These are phyloP conservation scores for Carex scoparia DNA, from an alignment of 176 grass and related monocot species.

Conservation along the genomic window DNA sequence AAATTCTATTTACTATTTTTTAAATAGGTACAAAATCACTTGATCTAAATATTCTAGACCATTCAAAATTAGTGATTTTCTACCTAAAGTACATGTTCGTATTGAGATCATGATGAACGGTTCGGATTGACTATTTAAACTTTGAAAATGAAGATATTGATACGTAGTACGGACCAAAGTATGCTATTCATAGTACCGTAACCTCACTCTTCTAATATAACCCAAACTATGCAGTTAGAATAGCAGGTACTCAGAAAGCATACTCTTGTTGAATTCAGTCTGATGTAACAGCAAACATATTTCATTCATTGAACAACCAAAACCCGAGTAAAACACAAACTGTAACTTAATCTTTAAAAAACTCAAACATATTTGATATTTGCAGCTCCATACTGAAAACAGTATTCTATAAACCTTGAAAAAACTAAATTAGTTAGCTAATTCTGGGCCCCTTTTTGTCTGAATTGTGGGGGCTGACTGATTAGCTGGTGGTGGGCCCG, in stretches of 20 bases:
- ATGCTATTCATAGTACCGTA: too few species aligned
- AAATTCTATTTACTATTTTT: too few species aligned
- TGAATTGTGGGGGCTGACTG: background rate
- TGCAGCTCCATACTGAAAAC: background rate
- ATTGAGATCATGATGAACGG: too few species aligned
- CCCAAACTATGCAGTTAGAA: background rate
- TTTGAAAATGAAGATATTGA: too few species aligned
- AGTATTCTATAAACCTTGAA: background rate
- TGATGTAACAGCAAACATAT: background rate
- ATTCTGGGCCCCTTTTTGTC: background rate
- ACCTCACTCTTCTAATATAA: too few species aligned
- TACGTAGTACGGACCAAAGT: too few species aligned
- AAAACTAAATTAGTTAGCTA: background rate
- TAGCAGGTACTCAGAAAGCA: background rate
- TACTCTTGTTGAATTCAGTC: background rate
- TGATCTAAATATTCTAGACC: too few species aligned
- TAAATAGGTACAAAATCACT: too few species aligned
- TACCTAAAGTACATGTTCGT: too few species aligned
- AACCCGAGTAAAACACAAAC: background rate
- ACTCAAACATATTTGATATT: background rate
- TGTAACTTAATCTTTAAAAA: background rate
- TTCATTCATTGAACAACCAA: background rate
- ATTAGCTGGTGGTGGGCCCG: background rate
- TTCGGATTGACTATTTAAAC: too few species aligned
- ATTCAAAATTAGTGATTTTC: too few species aligned